These are phyloP conservation scores for Polymyxa betae DNA, from an alignment of 208 protist genomes.

Conservation along the genomic window DNA sequence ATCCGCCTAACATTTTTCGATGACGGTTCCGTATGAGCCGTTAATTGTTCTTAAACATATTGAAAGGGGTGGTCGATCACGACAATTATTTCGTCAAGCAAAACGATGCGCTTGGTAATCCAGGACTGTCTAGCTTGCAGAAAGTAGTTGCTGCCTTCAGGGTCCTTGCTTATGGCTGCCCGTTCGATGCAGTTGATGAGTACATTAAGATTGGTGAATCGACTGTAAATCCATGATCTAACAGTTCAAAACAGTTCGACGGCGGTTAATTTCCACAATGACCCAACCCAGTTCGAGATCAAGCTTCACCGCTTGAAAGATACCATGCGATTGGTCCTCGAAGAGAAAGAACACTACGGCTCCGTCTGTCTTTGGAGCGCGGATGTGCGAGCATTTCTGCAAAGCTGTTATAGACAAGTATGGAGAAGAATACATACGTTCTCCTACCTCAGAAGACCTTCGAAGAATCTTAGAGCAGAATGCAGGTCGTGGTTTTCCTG, in stretches of 20 bases:
- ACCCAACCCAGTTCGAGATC: too few species aligned
- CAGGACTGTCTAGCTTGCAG: neutral
- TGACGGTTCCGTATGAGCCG: slow-evolving; percentile 40
- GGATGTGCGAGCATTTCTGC: too few species aligned
- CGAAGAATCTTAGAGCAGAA: neutral
- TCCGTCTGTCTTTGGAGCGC: too few species aligned
- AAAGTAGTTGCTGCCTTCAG: neutral
- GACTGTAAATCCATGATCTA: neutral
- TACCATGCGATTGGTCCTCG: too few species aligned
- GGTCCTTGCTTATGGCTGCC: neutral
- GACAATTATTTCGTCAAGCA: slow-evolving; percentile 2
- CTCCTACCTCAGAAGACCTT: slow-evolving; percentile 14
- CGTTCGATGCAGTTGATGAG: slow-evolving; percentile 21
- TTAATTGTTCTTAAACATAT: neutral
- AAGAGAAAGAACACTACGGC: too few species aligned
- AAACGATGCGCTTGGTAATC: neutral
- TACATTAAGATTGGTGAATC: neutral
- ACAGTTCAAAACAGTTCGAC: too few species aligned
- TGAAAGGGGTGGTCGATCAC: neutral
- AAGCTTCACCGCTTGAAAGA: too few species aligned
- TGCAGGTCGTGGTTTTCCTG: neutral
- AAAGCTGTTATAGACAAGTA: neutral
- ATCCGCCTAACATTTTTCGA: neutral
- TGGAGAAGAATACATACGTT: slow-evolving; percentile 22
- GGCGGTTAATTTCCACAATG: too few species aligned